Evolutionary conservation across 768 basidiomycete species (phyloP).

Genomic region (Rhizopogon vesiculosus): DNA sequence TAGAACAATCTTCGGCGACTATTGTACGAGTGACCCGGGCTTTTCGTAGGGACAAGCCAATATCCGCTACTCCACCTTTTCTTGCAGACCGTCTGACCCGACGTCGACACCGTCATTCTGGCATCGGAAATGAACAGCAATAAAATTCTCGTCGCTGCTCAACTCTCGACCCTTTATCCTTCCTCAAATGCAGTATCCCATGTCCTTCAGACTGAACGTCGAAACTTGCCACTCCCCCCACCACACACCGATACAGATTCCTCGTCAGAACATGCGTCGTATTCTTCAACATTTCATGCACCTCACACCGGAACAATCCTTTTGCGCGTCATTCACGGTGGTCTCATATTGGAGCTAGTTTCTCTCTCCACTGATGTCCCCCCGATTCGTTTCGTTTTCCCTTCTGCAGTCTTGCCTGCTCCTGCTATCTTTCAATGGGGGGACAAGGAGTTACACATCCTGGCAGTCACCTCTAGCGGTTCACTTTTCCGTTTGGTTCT

Average conservation of each 20-base stretch:
- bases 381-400: conserved; percentile 76
- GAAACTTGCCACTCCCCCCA: conserved; percentile 45
- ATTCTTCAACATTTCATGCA: conserved; percentile 53
- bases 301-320: conserved; percentile 61
- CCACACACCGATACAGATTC: conserved; percentile 34
- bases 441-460: conserved; percentile 54
- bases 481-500: conserved; percentile 73
- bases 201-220: conserved; percentile 55
- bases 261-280: conserved; percentile 70
- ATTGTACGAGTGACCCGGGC: not conserved
- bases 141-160: conserved; percentile 46
- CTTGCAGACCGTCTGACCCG: not conserved
- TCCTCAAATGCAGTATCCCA: conserved; percentile 45
- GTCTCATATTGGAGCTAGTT: conserved; percentile 68
- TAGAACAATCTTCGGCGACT: not conserved
- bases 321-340: conserved; percentile 69
- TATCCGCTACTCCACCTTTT: not conserved
- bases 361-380: conserved; percentile 63
- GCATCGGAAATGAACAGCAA: conserved; percentile 18
- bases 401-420: conserved; percentile 56
- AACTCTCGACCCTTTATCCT: conserved; percentile 61
- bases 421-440: conserved; percentile 58
- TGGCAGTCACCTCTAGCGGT: conserved; percentile 61
- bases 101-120: not conserved
- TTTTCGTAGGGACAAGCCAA: not conserved